phyloP scores from a whole-genome alignment of 2,329 filamentous ascomycete genomes.

The Fusarium torreyae region DNA sequence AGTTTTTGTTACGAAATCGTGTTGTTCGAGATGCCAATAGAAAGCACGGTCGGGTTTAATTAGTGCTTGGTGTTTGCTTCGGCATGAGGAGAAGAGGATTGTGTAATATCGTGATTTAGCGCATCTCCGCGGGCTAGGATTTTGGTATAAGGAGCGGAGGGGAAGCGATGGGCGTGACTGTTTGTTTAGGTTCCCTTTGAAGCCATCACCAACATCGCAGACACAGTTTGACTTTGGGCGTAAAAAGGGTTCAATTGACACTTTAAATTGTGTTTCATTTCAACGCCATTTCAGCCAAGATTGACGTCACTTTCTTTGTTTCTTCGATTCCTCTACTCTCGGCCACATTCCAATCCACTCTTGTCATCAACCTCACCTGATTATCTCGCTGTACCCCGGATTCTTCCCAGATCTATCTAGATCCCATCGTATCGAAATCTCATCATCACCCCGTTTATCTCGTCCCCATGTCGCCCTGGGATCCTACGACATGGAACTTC shows the following conservation, averaged over 20 bases:
- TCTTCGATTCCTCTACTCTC: background rate
- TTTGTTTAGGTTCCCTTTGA: slow-evolving; percentile 1
- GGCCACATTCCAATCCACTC: background rate
- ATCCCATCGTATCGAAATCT: background rate
- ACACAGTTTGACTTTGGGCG: background rate
- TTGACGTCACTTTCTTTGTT: slow-evolving; percentile 1
- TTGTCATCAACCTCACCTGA: slow-evolving; percentile 1
- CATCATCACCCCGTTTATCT: background rate
- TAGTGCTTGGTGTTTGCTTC: background rate
- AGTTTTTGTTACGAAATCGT: slow-evolving; percentile 51
- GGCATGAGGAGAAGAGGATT: background rate
- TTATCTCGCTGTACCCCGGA: slow-evolving; percentile 19
- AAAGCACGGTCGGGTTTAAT: background rate
- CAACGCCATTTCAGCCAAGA: slow-evolving; percentile 4
- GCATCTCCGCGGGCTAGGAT: slow-evolving; percentile 49
- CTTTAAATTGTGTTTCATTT: background rate
- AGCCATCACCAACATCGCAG: slow-evolving; percentile 3
- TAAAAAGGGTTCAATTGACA: background rate
- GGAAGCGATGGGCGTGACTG: background rate
- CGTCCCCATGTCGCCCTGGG: slow-evolving; percentile 33
- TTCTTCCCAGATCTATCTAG: background rate
- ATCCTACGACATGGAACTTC: slow-evolving; percentile 66
- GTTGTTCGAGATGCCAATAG: slow-evolving; percentile 42
- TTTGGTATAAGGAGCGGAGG: slow-evolving; percentile 21
- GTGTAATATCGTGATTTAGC: background rate